These are phyloP conservation scores for Fusarium equiseti DNA, from an alignment of 2,329 filamentous ascomycete genomes.

Conservation along the genomic window DNA sequence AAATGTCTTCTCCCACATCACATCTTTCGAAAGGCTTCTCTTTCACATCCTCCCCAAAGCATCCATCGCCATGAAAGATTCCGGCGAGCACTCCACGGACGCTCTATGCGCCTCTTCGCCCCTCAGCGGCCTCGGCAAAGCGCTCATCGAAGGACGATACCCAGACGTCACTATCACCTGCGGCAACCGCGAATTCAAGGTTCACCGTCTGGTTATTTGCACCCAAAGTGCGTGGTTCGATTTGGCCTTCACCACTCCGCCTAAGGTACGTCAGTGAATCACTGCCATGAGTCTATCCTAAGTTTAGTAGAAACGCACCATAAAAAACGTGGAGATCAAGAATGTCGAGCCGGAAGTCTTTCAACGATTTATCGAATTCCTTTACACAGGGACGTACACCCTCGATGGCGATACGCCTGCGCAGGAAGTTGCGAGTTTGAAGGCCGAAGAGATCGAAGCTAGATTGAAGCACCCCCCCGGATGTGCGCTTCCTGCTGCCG, in stretches of 20 bases:
- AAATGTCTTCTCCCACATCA: not conserved
- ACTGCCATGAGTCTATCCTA: not conserved
- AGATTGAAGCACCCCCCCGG: constrained; percentile 15
- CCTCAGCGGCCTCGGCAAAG: not conserved
- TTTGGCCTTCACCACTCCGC: constrained; percentile 41
- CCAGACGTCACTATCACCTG: constrained; percentile 53
- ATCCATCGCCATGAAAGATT: not conserved
- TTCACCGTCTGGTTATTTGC: constrained; percentile 53
- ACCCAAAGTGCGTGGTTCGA: constrained; percentile 52
- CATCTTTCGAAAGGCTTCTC: not conserved
- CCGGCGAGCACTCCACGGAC: not conserved
- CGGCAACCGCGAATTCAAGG: constrained; percentile 46
- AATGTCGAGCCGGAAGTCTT: constrained; percentile 49
- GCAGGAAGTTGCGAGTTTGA: not conserved
- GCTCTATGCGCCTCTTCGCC: constrained; percentile 4
- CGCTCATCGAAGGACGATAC: constrained; percentile 35
- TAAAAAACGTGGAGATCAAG: constrained; percentile 42
- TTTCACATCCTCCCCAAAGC: not conserved
- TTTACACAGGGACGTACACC: constrained; percentile 50
- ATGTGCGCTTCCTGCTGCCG: not conserved
- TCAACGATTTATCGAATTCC: constrained; percentile 48
- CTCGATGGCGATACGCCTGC: constrained; percentile 3
- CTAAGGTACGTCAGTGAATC: constrained; percentile 43
- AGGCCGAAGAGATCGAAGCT: constrained; percentile 17
- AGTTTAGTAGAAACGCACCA: constrained; percentile 2